Evolutionary conservation across 2,329 filamentous ascomycete species (phyloP), one percentile per base, ranked within the genome.

Genomic region (Verticillium isaacii): DNA sequence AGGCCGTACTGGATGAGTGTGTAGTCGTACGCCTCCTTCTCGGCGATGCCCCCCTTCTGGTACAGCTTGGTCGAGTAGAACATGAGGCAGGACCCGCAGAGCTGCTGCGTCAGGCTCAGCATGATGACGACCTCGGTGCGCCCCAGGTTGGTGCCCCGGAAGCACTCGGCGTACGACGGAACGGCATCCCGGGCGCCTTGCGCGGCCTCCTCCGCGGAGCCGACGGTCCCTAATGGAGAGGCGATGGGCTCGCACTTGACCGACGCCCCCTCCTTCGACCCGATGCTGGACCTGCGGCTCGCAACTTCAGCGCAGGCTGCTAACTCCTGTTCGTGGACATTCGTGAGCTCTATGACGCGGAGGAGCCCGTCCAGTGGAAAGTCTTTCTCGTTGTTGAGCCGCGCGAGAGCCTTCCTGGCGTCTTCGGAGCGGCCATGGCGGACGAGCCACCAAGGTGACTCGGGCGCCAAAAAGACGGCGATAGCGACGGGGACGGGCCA

Each of bases 51-150:
- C 3, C 79, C 81, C 68, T 83, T 80, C 62, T 81, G 72, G 62
- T 84, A 80, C 61, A 77, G 72, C 66, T 84, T 83, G 11, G 81
- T 81, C 2, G 80, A 81, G 67, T 82, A 85, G 59, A 78, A 77
- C 32, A 81, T 81, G 68, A 85, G 82, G 2, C 80, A 78, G 61
- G 80, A 80, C 55, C 82, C 81, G 61, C 80, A 79, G 2, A 83
- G 71, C 62, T 82, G 83, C 65, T 85, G 82, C 15, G 82, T 82
- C 0, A 80, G 78, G 78, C 80, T 84, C 19, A 79, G 78, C 76
- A 83, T 81, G 69, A 74, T 71, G 41, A 73, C 71, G 37, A 77
- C 75, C 66, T 76, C 74, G 6, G 75, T 77, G 41, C 75, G 70
- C 32, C 74, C 72, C 17, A 67, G 63, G 59, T 77, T 72, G 32